Evolutionary conservation across 495 filamentous ascomycete species (phyloP).

Genomic region (Cairneyella variabilis): DNA sequence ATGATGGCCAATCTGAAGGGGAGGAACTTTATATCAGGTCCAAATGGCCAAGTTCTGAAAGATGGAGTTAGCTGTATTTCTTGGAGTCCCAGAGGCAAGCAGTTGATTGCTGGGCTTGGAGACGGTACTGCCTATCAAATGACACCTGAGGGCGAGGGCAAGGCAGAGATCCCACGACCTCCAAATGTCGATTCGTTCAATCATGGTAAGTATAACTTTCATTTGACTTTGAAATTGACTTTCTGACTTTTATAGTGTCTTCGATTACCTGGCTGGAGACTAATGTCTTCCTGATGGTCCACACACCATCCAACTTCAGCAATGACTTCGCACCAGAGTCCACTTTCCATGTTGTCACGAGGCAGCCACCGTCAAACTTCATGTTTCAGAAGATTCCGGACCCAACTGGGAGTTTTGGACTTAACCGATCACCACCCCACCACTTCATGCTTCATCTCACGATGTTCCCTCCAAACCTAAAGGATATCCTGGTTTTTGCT

Average conservation of each 20-base stretch:
- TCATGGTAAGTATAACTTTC: conserved; percentile 53
- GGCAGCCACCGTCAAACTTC: conserved; percentile 52
- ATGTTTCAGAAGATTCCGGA: conserved; percentile 70
- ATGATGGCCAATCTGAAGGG: conserved; percentile 76
- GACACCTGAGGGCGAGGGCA: conserved; percentile 71
- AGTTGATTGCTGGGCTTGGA: conserved; percentile 81
- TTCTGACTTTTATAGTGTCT: conserved; percentile 54
- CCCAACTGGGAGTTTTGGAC: conserved; percentile 61
- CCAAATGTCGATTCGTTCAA: conserved; percentile 60
- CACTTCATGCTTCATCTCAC: conserved; percentile 72
- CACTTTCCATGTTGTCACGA: conserved; percentile 70
- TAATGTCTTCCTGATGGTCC: conserved; percentile 72
- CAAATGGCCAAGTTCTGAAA: conserved; percentile 64
- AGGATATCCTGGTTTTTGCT: conserved; percentile 74
- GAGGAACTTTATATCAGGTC: conserved; percentile 46
- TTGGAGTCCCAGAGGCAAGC: conserved; percentile 92
- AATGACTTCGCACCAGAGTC: conserved; percentile 55
- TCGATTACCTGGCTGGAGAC: conserved; percentile 87
- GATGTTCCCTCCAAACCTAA: conserved; percentile 72
- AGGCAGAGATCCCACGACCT: conserved; percentile 75
- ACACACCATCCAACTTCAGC: conserved; percentile 60
- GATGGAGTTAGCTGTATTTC: conserved; percentile 76
- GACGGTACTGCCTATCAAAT: conserved; percentile 81
- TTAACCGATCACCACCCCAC: conserved; percentile 64
- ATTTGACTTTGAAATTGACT: conserved; percentile 14